Conservation (phyloP, 2,329 filamentous ascomycete genomes). For the Taxawa tesnikishii region DNA sequence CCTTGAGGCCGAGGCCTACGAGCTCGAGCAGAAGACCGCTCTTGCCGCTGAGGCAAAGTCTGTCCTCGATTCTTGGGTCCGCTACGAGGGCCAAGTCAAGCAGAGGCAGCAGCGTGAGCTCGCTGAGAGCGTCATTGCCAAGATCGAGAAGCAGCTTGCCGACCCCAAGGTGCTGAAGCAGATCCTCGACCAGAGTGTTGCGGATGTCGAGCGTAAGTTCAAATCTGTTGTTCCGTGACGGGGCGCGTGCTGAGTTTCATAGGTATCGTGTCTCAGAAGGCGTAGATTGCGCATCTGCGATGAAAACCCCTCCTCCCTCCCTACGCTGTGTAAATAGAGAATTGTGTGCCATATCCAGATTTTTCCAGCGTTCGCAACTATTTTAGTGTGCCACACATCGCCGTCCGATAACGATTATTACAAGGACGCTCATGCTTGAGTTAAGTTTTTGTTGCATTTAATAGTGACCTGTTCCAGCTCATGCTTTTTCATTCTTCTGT, state of each 20-base stretch:
- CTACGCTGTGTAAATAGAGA: constrained; percentile 7
- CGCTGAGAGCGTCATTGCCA: constrained; percentile 82
- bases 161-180: constrained; percentile 95
- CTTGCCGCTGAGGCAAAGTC: constrained; percentile 86
- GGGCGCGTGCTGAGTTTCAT: background rate
- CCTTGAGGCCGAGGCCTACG: constrained; percentile 90
- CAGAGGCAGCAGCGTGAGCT: constrained; percentile 96
- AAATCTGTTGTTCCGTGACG: background rate
- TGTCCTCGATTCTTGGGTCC: constrained; percentile 95
- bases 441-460: no score
- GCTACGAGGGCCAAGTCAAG: constrained; percentile 98
- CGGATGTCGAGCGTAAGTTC: constrained; percentile 83
- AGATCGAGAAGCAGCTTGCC: constrained; percentile 97
- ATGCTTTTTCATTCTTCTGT: no score
- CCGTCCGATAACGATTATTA: no score
- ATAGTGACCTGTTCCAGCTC: no score
- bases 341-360: no score
- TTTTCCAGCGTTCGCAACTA: no score
- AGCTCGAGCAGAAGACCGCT: constrained; percentile 93
- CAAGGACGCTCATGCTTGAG: no score
- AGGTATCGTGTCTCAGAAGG: constrained; percentile 6
- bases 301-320: background rate
- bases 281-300: background rate
- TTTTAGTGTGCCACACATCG: no score
- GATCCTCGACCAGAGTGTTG: constrained; percentile 92